These are phyloP conservation scores for Beta corolliflora DNA, from an alignment of 179 eudicot genomes.

Conservation along the genomic window DNA sequence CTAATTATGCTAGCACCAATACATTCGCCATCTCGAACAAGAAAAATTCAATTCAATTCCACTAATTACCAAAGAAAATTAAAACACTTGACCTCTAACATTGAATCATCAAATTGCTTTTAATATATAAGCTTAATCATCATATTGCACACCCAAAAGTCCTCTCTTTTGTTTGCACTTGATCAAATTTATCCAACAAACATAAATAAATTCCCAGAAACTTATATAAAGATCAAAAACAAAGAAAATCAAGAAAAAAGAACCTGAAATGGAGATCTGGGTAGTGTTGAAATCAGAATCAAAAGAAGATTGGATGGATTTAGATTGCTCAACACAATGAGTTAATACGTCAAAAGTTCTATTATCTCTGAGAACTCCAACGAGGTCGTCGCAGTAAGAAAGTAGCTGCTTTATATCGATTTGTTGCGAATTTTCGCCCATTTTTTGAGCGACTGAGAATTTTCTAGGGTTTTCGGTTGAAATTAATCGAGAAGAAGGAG, in stretches of 20 bases:
- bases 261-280: conserved; percentile 37
- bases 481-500: no score
- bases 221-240: not conserved
- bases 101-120: no score
- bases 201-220: not conserved
- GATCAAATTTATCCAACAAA: not conserved
- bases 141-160: no score
- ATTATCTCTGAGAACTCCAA: conserved; percentile 30
- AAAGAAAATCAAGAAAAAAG: not conserved
- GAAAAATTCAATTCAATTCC: no score
- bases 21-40: no score
- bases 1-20: no score
- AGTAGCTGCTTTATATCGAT: conserved; percentile 30
- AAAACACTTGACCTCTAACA: no score
- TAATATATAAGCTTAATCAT: no score
- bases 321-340: conserved; percentile 16
- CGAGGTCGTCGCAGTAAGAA: conserved; percentile 33
- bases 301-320: conserved; percentile 23
- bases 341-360: conserved; percentile 20
- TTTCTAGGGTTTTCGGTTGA: conserved; percentile 25
- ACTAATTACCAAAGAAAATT: no score
- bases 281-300: conserved; percentile 28
- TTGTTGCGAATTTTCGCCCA: conserved; percentile 33
- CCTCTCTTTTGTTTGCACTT: no score
- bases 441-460: not conserved